Conservation (phyloP, 106 monocot genomes). For the Acanthochlamys bracteata region DNA sequence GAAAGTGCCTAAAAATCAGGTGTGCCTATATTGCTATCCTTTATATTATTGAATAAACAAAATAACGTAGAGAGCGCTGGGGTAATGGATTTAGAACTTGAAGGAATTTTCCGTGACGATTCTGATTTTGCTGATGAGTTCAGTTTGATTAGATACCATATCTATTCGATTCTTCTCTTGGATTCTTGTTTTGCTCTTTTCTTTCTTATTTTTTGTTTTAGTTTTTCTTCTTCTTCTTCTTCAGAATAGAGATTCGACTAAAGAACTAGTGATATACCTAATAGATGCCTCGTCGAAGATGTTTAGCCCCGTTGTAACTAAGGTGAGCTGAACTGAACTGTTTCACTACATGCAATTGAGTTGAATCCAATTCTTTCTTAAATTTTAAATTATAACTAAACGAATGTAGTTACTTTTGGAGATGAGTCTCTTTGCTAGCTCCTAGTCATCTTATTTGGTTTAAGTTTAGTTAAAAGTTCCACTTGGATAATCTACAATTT, state of each 20-base stretch:
- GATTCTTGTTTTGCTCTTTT: background rate
- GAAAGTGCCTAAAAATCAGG: too few species aligned
- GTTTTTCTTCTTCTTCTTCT: too few species aligned
- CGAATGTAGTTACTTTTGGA: too few species aligned
- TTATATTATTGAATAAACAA: too few species aligned
- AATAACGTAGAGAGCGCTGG: background rate
- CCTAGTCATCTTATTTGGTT: too few species aligned
- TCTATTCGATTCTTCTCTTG: background rate
- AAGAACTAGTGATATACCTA: conserved; percentile 77
- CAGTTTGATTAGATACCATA: conserved; percentile 16
- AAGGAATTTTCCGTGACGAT: conserved; percentile 74
- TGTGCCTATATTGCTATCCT: too few species aligned
- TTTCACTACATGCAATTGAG: too few species aligned
- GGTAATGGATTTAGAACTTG: conserved; percentile 81
- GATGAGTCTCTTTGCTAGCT: too few species aligned
- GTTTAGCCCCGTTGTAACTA: conserved; percentile 40
- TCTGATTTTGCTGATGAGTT: conserved; percentile 63
- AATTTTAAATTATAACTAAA: too few species aligned
- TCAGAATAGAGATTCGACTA: conserved; percentile 63
- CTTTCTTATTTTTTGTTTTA: background rate
- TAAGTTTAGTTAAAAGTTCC: too few species aligned
- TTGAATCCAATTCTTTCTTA: too few species aligned
- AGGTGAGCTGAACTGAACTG: conserved; percentile 12
- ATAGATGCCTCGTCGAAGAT: conserved; percentile 88
- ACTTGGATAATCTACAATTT: too few species aligned